Evolutionary conservation across 305 asterid genomes (phyloP), one percentile per base, ranked within the genome.

Genomic region (Ruellia speciosa): DNA sequence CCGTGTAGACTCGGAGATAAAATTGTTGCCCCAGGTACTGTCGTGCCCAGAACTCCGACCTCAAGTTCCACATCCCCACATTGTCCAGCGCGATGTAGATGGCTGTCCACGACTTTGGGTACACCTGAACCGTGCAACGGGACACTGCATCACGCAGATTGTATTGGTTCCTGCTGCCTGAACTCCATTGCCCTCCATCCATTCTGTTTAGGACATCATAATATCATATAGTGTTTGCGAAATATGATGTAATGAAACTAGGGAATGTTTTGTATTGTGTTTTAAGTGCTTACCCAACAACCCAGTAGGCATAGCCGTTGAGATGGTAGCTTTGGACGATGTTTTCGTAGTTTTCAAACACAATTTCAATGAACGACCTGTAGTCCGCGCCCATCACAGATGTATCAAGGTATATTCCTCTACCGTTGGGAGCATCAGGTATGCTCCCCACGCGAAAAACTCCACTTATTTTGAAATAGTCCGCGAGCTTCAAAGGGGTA

Each of bases 51-150:
- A 75, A 84, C 77, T 92, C 99, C 2, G 93, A 72, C 60, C 99
- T 82, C 72, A 92, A 60, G 77, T 92, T 78, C 96, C 98, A 92
- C 98, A 86, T 82, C 50, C 98, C 98, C 7, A 88, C 99, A 10
- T 92, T 92, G 79, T 92, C 99, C 9, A 92, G 81, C 0, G 99
- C 88, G 2, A 88, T 28, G 46, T 85, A 88, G 6, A 88, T 92
- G 0, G 99, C 96, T 0, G 83, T 77, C 99, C 99, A 92, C 51
- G 99, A 92, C 47, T 62, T 81, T 1, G 97, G 96, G 70, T 88
- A 92, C 4, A 92, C 99, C 99, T 90, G 98, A 70, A 81, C 71
- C 0, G 97, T 86, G 83, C 72, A 62, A 0, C 99, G 95, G 18
- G 89, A 67, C 63, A 92, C 93, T 15, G 90, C 99, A 60, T 92